A percentile compares a stretch with the other conserved stretches of the same genome.
Evolutionary conservation across 2,329 filamentous ascomycete species (phyloP).

Genomic region (Periconia sp.): DNA sequence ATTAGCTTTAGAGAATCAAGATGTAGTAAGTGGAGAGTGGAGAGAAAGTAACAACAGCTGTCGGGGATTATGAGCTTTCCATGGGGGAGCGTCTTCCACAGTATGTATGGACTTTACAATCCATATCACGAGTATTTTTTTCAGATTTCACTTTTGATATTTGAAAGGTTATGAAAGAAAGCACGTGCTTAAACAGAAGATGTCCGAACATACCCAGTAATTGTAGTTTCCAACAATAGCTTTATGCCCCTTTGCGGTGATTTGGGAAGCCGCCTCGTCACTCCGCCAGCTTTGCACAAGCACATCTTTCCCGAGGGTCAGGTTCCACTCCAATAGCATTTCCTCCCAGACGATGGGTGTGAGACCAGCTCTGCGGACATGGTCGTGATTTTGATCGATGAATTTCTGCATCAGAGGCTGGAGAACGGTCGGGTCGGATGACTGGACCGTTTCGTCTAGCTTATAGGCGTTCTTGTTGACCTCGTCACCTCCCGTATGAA

Average conservation of each 20-base stretch:
- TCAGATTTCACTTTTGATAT: too few species aligned
- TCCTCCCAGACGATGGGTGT: conserved; percentile 86
- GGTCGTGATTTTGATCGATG: conserved; percentile 68
- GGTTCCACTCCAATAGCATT: conserved; percentile 76
- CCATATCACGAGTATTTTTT: too few species aligned
- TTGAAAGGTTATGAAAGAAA: too few species aligned
- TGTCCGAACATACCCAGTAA: conserved; percentile 60
- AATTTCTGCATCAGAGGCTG: conserved; percentile 78
- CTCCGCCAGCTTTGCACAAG: conserved; percentile 80
- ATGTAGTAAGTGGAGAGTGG: neutral
- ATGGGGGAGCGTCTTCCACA: too few species aligned
- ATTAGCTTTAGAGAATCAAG: neutral
- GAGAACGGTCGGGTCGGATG: conserved; percentile 65
- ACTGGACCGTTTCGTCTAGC: conserved; percentile 69
- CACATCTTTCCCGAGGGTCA: conserved; percentile 69
- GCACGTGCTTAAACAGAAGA: neutral
- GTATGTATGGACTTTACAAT: too few species aligned
- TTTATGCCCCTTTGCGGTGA: conserved; percentile 66
- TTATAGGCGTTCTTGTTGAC: conserved; percentile 75
- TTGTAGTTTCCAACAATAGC: conserved; percentile 76
- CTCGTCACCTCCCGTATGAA: conserved; percentile 88
- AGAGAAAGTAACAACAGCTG: neutral
- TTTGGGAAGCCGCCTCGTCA: conserved; percentile 60
- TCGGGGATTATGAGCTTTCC: too few species aligned
- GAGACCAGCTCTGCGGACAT: conserved; percentile 65